Evolutionary conservation across 2,329 filamentous ascomycete genomes (phyloP).

Genomic region (Aureobasidium namibiae): DNA sequence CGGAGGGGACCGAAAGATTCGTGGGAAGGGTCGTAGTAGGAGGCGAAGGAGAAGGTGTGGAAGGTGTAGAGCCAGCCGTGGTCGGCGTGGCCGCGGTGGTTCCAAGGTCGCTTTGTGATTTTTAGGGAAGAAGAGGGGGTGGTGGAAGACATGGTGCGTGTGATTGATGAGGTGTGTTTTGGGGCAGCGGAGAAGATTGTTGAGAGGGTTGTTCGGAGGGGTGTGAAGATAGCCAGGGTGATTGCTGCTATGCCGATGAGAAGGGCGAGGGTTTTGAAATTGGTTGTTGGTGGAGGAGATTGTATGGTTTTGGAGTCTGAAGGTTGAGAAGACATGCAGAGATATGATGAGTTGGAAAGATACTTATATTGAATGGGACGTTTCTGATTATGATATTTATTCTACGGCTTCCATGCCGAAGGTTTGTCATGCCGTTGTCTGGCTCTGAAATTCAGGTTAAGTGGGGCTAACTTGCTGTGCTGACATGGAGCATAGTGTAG

Average conservation of each 20-base stretch:
- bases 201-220: slow-evolving; percentile 30
- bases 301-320: slow-evolving; percentile 3
- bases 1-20: slow-evolving; percentile 66
- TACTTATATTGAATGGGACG: neutral
- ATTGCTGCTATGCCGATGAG: slow-evolving; percentile 31
- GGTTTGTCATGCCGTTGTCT: slow-evolving; percentile 5
- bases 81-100: slow-evolving; percentile 64
- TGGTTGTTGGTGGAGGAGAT: slow-evolving; percentile 5
- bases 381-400: slow-evolving; percentile 7
- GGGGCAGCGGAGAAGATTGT: slow-evolving; percentile 26
- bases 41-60: slow-evolving; percentile 78
- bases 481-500: no score
- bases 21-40: slow-evolving; percentile 59
- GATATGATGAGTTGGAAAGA: neutral
- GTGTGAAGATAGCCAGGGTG: slow-evolving; percentile 38
- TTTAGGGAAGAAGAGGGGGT: slow-evolving; percentile 31
- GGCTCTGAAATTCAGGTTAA: slow-evolving; percentile 1
- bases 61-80: slow-evolving; percentile 85
- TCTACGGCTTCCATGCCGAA: neutral
- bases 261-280: slow-evolving; percentile 23
- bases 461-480: neutral
- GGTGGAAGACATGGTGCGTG: slow-evolving; percentile 17
- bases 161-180: slow-evolving; percentile 18
- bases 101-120: slow-evolving; percentile 66
- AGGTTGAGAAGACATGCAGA: slow-evolving; percentile 17